Evolutionary conservation across 108 stramenopile species (phyloP).

Genomic region (Epithemia pelagica): DNA sequence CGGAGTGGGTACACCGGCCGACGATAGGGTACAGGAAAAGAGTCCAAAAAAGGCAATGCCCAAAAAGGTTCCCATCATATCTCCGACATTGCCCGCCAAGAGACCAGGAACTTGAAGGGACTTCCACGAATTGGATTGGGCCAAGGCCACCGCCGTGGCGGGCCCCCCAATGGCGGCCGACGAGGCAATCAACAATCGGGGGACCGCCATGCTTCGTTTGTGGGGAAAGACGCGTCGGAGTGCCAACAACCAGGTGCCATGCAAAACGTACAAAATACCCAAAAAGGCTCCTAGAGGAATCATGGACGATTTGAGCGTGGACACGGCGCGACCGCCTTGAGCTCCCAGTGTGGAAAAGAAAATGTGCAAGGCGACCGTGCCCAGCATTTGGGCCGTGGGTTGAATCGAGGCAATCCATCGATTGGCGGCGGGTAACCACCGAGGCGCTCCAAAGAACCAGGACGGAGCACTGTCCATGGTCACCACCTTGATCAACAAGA

Average conservation of each 20-base stretch:
- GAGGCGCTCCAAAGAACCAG: constrained; percentile 20
- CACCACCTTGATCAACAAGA: constrained; percentile 40
- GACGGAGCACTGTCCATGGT: neutral
- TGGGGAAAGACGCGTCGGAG: neutral
- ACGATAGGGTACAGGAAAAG: neutral
- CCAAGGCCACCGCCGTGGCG: constrained; percentile 73
- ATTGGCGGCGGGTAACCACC: constrained; percentile 17
- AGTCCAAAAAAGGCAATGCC: constrained; percentile 22
- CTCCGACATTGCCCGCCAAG: constrained; percentile 76
- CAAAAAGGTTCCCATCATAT: constrained; percentile 57
- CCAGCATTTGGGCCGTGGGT: constrained; percentile 36
- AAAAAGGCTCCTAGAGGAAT: constrained; percentile 54
- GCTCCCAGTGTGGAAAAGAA: constrained; percentile 81
- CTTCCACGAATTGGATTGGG: constrained; percentile 53
- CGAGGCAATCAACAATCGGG: constrained; percentile 62
- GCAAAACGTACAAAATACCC: constrained; percentile 48
- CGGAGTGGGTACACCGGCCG: too few relatives aligned
- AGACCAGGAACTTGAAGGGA: constrained; percentile 56
- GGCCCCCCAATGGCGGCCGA: constrained; percentile 81
- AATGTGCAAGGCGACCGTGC: constrained; percentile 54
- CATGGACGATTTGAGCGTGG: constrained; percentile 48
- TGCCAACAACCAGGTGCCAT: constrained; percentile 38
- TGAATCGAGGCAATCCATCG: constrained; percentile 11
- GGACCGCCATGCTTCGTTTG: constrained; percentile 25
- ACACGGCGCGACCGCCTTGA: constrained; percentile 53